Evolutionary conservation across 1,284 basidiomycete species (phyloP), one percentile per base, ranked within the genome.

Genomic region (Sphaerobolus stellatus): DNA sequence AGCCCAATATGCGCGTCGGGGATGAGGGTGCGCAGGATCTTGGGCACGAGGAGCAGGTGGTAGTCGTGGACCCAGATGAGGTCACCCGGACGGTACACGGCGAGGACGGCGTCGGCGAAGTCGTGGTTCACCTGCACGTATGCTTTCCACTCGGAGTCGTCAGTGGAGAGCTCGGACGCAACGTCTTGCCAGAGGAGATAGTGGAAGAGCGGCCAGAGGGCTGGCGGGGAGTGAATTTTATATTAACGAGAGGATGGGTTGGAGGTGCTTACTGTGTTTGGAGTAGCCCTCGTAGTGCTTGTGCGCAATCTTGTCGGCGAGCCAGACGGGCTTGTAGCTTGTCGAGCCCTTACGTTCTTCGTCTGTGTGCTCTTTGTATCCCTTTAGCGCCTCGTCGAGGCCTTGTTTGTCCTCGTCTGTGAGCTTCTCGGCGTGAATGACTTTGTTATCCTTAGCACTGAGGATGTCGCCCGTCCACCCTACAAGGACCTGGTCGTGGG

Each of bases 161-260:
- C 95, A 13, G 85, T 85, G 7, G 87, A 83, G 59, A 86, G 85
- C 66, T 90, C 88, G 28, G 84, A 85, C 1, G 88, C 86, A 54
- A 91, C 93, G 68, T 97, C 95, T 70, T 97, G 93, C 94, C 94
- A 98, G 54, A 98, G 86, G 56, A 99, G 82, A 70, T 99, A 99
- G 75, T 99, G 97, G 82, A 99, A 97, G 27, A 98, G 77, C 0
- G 96, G 97, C 96, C 96, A 99, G 49, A 99, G 84, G 33, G 89
- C 91, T 36, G n/a, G 41, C 7, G 40, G 14, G 22, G 22, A 7
- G 22, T 16, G n/a, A n/a, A 34, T 16, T 44, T 30, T 29, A 28
- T 28, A 29, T 20, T n/a, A 20, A 2, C 16, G 9, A 54, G 30
- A 38, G 53, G 43, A 28, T 31, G 30, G 49, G 20, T 61, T 60